These are phyloP conservation scores for Rhizopogon salebrosus DNA, from an alignment of 768 basidiomycete genomes.

Conservation along the genomic window DNA sequence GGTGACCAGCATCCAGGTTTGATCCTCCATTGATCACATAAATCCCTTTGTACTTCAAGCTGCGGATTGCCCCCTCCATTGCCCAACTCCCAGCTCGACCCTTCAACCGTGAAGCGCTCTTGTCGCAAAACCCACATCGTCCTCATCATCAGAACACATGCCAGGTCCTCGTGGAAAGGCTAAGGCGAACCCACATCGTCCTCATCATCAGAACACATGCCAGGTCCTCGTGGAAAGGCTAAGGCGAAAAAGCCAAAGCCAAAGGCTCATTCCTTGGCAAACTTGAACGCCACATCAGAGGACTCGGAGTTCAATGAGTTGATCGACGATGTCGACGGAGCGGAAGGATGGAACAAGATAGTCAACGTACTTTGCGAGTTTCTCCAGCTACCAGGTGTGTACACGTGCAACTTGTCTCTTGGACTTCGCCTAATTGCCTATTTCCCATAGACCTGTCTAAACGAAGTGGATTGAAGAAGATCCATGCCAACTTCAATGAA, in stretches of 20 bases:
- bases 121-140: not conserved
- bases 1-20: no score
- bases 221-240: constrained; percentile 22
- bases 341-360: constrained; percentile 44
- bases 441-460: constrained; percentile 42
- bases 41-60: not conserved
- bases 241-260: constrained; percentile 15
- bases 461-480: constrained; percentile 56
- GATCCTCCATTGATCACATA: no score
- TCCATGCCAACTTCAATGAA: constrained; percentile 51
- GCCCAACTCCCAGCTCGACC: not conserved
- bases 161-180: constrained; percentile 24
- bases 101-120: not conserved
- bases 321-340: constrained; percentile 39
- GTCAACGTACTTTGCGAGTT: constrained; percentile 43
- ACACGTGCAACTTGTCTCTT: not conserved
- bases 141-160: constrained; percentile 8
- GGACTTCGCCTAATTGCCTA: not conserved
- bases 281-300: not conserved
- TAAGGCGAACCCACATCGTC: constrained; percentile 2
- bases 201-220: constrained; percentile 11
- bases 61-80: not conserved
- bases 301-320: constrained; percentile 5
- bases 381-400: constrained; percentile 52
- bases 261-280: not conserved